These are phyloP conservation scores for Exophiala spinifera DNA, from an alignment of 2,329 filamentous ascomycete genomes.

Conservation along the genomic window DNA sequence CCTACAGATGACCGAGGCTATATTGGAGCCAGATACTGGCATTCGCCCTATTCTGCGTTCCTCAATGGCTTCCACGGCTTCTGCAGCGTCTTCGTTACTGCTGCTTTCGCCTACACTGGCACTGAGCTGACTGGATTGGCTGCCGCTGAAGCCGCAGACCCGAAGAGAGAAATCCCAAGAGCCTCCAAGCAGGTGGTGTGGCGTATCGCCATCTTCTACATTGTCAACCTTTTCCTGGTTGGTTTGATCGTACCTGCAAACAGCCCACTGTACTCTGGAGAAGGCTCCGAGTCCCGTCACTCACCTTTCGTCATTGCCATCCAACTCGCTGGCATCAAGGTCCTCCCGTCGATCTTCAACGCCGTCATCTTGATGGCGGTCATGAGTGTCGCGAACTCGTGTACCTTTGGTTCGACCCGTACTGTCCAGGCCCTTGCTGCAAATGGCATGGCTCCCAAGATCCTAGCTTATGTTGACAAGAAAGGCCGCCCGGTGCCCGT, in stretches of 20 bases:
- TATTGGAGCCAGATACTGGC: constrained; percentile 27
- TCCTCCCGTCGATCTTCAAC: constrained; percentile 86
- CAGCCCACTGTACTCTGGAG: constrained; percentile 50
- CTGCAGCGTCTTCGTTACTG: constrained; percentile 62
- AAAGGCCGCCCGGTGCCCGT: constrained; percentile 75
- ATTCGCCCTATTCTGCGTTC: constrained; percentile 64
- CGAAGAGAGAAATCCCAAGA: constrained; percentile 70
- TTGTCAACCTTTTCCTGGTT: constrained; percentile 76
- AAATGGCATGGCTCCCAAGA: constrained; percentile 65
- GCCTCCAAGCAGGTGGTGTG: constrained; percentile 91
- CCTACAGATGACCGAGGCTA: constrained; percentile 25
- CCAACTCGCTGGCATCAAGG: constrained; percentile 73
- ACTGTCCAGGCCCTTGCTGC: constrained; percentile 79
- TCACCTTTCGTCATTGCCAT: constrained; percentile 95
- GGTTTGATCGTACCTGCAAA: constrained; percentile 69
- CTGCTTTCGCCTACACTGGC: constrained; percentile 61
- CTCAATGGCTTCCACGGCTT: constrained; percentile 67
- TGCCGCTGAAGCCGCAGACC: constrained; percentile 58
- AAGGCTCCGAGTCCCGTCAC: constrained; percentile 67
- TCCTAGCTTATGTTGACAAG: constrained; percentile 77
- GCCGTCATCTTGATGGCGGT: constrained; percentile 89
- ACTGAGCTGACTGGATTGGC: constrained; percentile 61
- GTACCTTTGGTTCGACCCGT: constrained; percentile 86
- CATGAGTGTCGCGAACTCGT: constrained; percentile 84
- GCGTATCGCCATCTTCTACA: constrained; percentile 88